Percentiles rank a stretch among this genome's conserved stretches.
phyloP scores from a whole-genome alignment of 208 protist species.

The Crithidia sp. region DNA sequence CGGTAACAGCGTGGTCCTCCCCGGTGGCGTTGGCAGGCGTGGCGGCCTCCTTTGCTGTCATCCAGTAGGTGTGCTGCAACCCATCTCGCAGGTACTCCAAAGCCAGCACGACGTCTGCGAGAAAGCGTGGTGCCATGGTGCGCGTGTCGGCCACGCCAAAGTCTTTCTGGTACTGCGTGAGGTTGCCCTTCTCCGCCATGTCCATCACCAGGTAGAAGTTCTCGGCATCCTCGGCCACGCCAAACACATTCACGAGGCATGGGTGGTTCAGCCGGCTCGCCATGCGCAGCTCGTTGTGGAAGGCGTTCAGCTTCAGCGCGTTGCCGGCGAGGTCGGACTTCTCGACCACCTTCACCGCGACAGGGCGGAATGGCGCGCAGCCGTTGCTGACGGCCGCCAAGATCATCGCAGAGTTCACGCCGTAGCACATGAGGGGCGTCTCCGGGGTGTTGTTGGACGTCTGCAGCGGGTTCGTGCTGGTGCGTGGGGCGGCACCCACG shows the following conservation, averaged over 20 bases:
- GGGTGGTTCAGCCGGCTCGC: slow-evolving; percentile 65
- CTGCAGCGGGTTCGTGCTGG: slow-evolving; percentile 12
- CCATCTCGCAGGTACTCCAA: slow-evolving; percentile 75
- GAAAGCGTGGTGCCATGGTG: slow-evolving; percentile 70
- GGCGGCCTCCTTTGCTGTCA: slow-evolving; percentile 21
- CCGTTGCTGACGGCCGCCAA: slow-evolving; percentile 19
- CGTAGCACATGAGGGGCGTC: slow-evolving; percentile 14
- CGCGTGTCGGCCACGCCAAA: slow-evolving; percentile 58
- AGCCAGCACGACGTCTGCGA: slow-evolving; percentile 80
- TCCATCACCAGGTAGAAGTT: slow-evolving; percentile 84
- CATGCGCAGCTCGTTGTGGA: slow-evolving; percentile 75
- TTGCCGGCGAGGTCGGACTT: slow-evolving; percentile 61
- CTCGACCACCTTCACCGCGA: slow-evolving; percentile 77
- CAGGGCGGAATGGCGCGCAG: slow-evolving; percentile 43
- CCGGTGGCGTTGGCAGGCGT: background rate
- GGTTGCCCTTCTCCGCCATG: slow-evolving; percentile 69
- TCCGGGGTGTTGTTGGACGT: slow-evolving; percentile 8
- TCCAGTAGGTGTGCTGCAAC: slow-evolving; percentile 70
- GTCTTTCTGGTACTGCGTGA: slow-evolving; percentile 60
- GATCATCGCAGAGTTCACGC: slow-evolving; percentile 15
- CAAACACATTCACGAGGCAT: slow-evolving; percentile 71
- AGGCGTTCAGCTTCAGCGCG: slow-evolving; percentile 45
- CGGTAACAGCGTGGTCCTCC: background rate
- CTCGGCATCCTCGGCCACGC: slow-evolving; percentile 58
- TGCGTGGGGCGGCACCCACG: background rate